Percentiles rank a stretch among this genome's conserved stretches.
phyloP scores from a whole-genome alignment of 108 stramenopile genomes.

The Aurantiochytrium sp. region DNA sequence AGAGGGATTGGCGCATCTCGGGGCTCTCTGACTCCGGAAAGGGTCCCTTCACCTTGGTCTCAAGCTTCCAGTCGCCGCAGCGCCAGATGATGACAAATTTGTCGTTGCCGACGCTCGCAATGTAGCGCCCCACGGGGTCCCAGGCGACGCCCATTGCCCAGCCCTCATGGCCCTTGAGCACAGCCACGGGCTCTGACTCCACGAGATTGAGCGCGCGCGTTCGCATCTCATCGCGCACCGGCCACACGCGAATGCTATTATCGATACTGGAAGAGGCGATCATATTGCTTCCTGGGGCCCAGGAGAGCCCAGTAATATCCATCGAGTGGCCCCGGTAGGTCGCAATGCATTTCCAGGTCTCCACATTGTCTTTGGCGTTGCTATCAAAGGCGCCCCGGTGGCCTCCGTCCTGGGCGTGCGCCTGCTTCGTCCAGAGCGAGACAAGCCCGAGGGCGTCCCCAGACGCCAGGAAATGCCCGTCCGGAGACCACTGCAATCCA shows the following conservation, averaged over 20 bases:
- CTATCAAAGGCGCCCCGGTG: background rate
- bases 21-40: background rate
- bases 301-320: background rate
- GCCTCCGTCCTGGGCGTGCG: background rate
- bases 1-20: background rate
- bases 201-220: background rate
- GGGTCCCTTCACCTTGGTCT: background rate
- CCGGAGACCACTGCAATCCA: background rate
- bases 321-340: background rate
- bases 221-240: background rate
- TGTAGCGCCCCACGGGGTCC: constrained; percentile 13
- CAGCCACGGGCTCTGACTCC: background rate
- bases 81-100: background rate
- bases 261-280: constrained; percentile 1
- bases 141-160: constrained; percentile 21
- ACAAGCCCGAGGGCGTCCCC: background rate
- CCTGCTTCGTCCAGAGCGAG: background rate
- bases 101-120: background rate
- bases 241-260: background rate
- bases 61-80: constrained; percentile 16
- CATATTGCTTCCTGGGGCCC: background rate
- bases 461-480: background rate
- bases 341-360: background rate
- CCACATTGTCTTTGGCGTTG: background rate
- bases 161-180: background rate